A percentile compares a stretch with the other conserved stretches of the same genome.
Evolutionary conservation across 2,329 filamentous ascomycete species (phyloP).

Genomic region (Pestalotiopsis sp.): DNA sequence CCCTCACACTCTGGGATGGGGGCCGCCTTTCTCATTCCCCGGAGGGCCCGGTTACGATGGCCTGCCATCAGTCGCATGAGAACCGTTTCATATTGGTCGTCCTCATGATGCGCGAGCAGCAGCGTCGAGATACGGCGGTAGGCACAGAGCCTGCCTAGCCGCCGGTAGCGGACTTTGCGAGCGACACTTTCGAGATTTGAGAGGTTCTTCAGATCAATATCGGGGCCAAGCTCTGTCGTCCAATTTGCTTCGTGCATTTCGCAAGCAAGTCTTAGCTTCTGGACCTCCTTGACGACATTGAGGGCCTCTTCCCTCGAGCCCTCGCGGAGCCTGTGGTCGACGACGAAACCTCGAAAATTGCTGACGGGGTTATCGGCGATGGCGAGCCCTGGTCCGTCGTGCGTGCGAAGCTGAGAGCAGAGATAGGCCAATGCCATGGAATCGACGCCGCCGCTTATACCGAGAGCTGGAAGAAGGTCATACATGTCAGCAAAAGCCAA

Average conservation of each 20-base stretch:
- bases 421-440: constrained; percentile 94
- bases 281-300: constrained; percentile 40
- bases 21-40: constrained; percentile 65
- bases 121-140: constrained; percentile 56
- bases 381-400: constrained; percentile 31
- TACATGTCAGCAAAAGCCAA: background rate
- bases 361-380: constrained; percentile 47
- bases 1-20: constrained; percentile 85
- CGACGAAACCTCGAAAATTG: constrained; percentile 47
- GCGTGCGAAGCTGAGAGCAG: constrained; percentile 51
- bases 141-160: constrained; percentile 64
- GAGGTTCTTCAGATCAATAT: constrained; percentile 39
- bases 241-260: constrained; percentile 47
- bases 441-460: constrained; percentile 90
- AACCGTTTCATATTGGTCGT: constrained; percentile 90
- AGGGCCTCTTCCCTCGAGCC: constrained; percentile 55
- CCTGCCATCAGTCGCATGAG: constrained; percentile 74
- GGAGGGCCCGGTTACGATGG: constrained; percentile 69
- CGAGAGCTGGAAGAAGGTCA: constrained; percentile 49
- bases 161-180: constrained; percentile 71
- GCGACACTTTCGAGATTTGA: constrained; percentile 78
- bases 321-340: constrained; percentile 60
- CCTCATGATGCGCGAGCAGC: constrained; percentile 82
- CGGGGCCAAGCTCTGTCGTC: constrained; percentile 36
- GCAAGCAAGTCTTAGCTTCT: constrained; percentile 34